These are phyloP conservation scores for Calonectria multiphialidica DNA, from an alignment of 2,329 filamentous ascomycete genomes.

Conservation along the genomic window DNA sequence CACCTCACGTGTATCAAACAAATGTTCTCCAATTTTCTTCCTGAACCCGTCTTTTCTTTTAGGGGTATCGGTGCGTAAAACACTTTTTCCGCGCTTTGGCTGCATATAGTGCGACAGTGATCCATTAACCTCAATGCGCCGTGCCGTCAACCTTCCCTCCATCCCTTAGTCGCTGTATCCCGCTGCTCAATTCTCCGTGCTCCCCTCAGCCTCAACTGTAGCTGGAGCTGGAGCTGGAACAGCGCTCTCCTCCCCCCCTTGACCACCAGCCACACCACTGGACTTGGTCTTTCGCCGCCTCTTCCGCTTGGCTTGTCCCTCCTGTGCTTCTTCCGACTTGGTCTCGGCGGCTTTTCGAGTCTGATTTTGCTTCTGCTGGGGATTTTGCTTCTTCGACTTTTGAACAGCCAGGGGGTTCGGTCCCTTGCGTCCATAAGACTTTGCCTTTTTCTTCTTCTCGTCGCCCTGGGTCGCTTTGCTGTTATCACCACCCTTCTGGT, in stretches of 20 bases:
- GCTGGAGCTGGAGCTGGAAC: constrained; percentile 2
- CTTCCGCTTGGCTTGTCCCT: constrained; percentile 46
- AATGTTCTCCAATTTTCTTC: constrained; percentile 7
- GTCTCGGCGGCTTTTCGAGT: constrained; percentile 51
- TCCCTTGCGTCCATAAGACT: constrained; percentile 71
- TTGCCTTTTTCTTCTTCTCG: constrained; percentile 67
- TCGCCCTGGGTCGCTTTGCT: constrained; percentile 24
- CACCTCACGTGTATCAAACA: not conserved
- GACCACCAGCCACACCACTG: constrained; percentile 24
- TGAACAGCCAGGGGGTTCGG: constrained; percentile 80
- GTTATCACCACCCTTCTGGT: constrained; percentile 30
- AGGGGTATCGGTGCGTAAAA: constrained; percentile 37
- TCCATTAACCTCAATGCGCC: constrained; percentile 28
- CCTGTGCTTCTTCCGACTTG: constrained; percentile 36
- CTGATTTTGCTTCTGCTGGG: constrained; percentile 48
- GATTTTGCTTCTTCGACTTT: constrained; percentile 76
- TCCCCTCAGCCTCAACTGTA: constrained; percentile 22
- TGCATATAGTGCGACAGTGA: constrained; percentile 20
- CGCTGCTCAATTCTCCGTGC: constrained; percentile 34
- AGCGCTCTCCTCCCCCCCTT: constrained; percentile 26
- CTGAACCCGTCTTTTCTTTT: constrained; percentile 5
- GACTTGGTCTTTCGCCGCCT: constrained; percentile 48
- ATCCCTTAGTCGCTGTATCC: constrained; percentile 12
- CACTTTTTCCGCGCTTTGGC: constrained; percentile 2
- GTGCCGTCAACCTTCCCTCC: constrained; percentile 34